Base-by-base conservation (phyloP, 2,329 filamentous ascomycete genomes). In the Pochonia chlamydosporia region DNA sequence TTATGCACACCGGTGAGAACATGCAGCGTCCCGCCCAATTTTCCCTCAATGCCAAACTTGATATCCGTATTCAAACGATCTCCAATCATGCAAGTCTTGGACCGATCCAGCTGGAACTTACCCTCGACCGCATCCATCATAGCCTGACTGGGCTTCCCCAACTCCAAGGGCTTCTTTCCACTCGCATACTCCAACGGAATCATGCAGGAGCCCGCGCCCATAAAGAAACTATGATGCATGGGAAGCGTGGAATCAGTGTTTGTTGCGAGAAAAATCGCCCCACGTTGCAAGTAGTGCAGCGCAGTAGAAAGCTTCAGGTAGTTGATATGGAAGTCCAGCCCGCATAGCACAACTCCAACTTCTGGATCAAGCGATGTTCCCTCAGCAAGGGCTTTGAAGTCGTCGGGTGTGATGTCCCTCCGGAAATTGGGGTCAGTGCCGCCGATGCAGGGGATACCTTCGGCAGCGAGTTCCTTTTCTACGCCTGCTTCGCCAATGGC, bases 71-170 rank as follows among this genome's bases (percentile, higher is more conserved):
- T 88, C 53, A 96, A 73, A 25, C 93, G 78, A 66, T 99, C 93
- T 6, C 93, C 93, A 37, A 99, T 80, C 93, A 99, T 99, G 69
- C 93, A 97, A 1, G 93, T 88, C 56, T 82, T 82, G 50, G 76
- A 80, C 31, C 91, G 80, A 64, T 97, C 84, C 46, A 99, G 85
- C 56, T 87, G 78, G 66, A 97, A 96, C 68, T 95, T 96, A 49
- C 92, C 92, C 73, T 97, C 92, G 48, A 99, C 87, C 3, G 93
- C 90, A 65, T 97, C 92, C 92, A 99, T 96, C 93, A 99, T 99
- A 4, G 92, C 92, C 72, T 96, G 90, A 63, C 89, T 96, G 3
- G 93, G 93, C 71, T 99, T 99, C 1, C 93, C 93, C 35, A 97
- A 71, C 3, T 88, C 83, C 26, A 89, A 68, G 1, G 93, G 92